Conservation (phyloP, 2,329 filamentous ascomycete genomes). For the Ceratocystis papillata region DNA sequence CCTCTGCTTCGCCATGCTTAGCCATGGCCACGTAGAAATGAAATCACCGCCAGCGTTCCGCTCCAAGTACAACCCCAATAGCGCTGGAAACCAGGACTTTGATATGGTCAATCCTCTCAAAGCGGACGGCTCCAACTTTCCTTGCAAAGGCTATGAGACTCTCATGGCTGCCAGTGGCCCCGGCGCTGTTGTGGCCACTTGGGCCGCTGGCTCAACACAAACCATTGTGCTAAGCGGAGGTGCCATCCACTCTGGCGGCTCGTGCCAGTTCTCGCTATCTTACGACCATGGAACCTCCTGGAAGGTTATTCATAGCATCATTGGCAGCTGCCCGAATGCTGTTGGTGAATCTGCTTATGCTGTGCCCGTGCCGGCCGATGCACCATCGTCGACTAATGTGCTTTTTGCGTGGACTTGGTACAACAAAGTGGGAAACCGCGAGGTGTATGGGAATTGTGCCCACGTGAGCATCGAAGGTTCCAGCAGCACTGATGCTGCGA, state of each 20-base stretch:
- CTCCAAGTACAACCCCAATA: slow-evolving; percentile 29
- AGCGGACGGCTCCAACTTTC: slow-evolving; percentile 43
- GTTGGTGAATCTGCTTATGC: slow-evolving; percentile 35
- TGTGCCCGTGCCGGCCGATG: slow-evolving; percentile 45
- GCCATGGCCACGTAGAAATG: slow-evolving; percentile 30
- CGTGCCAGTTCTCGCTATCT: slow-evolving; percentile 52
- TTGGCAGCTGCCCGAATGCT: slow-evolving; percentile 32
- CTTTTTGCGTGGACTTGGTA: slow-evolving; percentile 55
- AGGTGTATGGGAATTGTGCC: slow-evolving; percentile 63
- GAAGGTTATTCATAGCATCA: slow-evolving; percentile 38
- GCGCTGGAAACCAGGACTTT: slow-evolving; percentile 36
- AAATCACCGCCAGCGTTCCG: slow-evolving; percentile 29
- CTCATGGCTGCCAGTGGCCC: slow-evolving; percentile 27
- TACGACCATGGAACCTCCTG: slow-evolving; percentile 51
- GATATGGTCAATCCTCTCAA: slow-evolving; percentile 50
- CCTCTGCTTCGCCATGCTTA: slow-evolving; percentile 18
- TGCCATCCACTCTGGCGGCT: slow-evolving; percentile 47
- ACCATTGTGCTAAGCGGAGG: slow-evolving; percentile 44
- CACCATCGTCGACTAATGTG: slow-evolving; percentile 38
- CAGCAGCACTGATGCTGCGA: slow-evolving; percentile 27
- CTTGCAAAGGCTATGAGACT: slow-evolving; percentile 44
- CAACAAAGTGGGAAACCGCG: slow-evolving; percentile 51
- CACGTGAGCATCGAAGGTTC: slow-evolving; percentile 40
- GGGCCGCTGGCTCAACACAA: slow-evolving; percentile 43
- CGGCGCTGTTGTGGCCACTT: slow-evolving; percentile 40